Evolutionary conservation across 306 rosid genomes (phyloP).

Genomic region (Sphenostylis stenocarpa): DNA sequence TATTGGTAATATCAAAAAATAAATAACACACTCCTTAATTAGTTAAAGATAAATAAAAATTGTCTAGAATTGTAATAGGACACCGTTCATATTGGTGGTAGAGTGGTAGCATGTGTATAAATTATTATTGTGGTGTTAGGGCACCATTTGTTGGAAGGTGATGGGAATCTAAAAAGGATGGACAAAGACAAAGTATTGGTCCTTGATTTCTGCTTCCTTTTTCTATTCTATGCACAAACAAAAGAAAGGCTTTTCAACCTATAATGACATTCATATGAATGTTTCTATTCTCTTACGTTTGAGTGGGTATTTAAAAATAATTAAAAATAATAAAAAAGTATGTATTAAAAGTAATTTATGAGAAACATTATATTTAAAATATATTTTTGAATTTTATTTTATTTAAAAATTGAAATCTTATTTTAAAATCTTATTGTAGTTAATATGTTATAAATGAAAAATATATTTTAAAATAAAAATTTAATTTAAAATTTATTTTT

Average conservation of each 20-base stretch:
- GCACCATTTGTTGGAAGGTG: background rate
- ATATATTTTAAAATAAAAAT: no score
- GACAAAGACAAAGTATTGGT: background rate
- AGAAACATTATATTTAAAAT: no score
- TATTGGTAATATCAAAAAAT: background rate
- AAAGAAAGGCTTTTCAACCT: background rate
- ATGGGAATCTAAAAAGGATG: background rate
- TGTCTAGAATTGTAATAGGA: background rate
- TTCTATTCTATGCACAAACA: background rate
- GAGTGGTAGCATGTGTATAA: background rate
- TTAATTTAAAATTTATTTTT: no score
- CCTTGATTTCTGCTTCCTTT: background rate
- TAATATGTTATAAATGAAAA: no score
- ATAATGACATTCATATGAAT: background rate
- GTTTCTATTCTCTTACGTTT: background rate
- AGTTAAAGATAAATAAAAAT: background rate
- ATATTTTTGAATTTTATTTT: no score
- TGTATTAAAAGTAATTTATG: no score
- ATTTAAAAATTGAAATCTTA: no score
- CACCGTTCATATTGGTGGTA: no score
- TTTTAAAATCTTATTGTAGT: no score
- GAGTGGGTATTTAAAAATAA: no score
- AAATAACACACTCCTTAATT: background rate
- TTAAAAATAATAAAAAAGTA: no score
- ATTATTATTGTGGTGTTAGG: background rate